phyloP scores from a whole-genome alignment of 768 basidiomycete genomes.

The Boletus barrowsii region DNA sequence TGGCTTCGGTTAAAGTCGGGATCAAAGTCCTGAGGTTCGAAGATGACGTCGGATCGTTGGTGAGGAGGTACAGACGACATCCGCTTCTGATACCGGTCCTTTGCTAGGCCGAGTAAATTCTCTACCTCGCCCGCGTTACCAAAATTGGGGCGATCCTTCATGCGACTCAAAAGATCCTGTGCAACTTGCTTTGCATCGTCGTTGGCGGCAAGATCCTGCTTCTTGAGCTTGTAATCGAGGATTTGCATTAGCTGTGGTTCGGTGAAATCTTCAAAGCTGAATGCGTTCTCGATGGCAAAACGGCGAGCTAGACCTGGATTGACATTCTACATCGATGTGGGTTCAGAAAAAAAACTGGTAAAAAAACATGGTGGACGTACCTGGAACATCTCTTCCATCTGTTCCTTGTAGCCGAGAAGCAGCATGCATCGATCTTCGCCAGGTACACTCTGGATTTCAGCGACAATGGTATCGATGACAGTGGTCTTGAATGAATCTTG shows the following conservation, averaged over 20 bases:
- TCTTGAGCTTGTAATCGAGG: constrained; percentile 52
- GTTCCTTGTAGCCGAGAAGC: constrained; percentile 59
- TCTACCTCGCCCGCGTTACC: constrained; percentile 67
- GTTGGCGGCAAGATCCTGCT: constrained; percentile 57
- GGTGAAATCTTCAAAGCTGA: constrained; percentile 65
- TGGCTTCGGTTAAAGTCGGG: constrained; percentile 51
- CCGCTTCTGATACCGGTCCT: constrained; percentile 44
- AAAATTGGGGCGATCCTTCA: constrained; percentile 52
- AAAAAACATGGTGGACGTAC: constrained; percentile 30
- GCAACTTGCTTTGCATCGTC: constrained; percentile 55
- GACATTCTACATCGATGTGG: constrained; percentile 46
- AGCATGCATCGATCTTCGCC: constrained; percentile 71
- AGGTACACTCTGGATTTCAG: constrained; percentile 65
- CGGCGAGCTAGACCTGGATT: constrained; percentile 66
- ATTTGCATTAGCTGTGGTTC: constrained; percentile 50
- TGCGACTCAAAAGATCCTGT: constrained; percentile 39
- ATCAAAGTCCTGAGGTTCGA: constrained; percentile 56
- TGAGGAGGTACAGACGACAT: constrained; percentile 23
- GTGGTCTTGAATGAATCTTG: constrained; percentile 57
- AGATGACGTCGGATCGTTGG: constrained; percentile 26
- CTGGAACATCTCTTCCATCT: constrained; percentile 77
- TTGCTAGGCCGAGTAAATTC: constrained; percentile 52
- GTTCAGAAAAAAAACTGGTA: background rate
- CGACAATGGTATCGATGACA: constrained; percentile 73
- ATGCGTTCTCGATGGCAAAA: constrained; percentile 66